These are phyloP conservation scores for Lactarius trivialis DNA, from an alignment of 768 basidiomycete species.

Conservation along the genomic window DNA sequence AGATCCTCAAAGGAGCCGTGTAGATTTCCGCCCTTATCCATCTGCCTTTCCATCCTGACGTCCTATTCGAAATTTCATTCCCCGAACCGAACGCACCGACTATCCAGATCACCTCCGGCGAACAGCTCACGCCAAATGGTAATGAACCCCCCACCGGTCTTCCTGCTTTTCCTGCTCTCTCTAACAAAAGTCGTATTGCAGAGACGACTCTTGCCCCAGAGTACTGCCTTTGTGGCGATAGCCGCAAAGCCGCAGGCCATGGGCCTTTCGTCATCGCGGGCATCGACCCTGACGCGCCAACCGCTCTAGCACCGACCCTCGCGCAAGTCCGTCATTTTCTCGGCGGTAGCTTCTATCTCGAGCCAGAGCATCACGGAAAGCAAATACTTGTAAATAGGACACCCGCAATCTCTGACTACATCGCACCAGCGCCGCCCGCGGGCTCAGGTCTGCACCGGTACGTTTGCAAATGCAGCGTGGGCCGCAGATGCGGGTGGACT, in stretches of 20 bases:
- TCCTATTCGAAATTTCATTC: conserved; percentile 5
- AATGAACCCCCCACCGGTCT: not conserved
- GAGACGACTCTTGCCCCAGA: not conserved
- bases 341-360: conserved; percentile 4
- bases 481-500: not conserved
- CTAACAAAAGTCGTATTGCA: not conserved
- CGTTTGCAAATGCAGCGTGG: conserved; percentile 2
- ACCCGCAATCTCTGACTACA: conserved; percentile 39
- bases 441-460: conserved; percentile 41
- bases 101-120: not conserved
- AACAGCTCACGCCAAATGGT: not conserved
- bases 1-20: not conserved
- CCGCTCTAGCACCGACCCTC: not conserved
- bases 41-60: conserved; percentile 1
- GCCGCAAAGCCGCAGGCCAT: not conserved
- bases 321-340: conserved; percentile 11
- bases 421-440: conserved; percentile 39
- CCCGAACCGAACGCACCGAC: not conserved
- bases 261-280: conserved; percentile 14
- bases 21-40: not conserved
- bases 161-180: too few relatives aligned
- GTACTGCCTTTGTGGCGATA: not conserved
- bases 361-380: not conserved
- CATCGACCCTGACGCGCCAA: conserved; percentile 11
- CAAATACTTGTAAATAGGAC: conserved; percentile 33